Evolutionary conservation across 2,329 filamentous ascomycete species (phyloP).

Genomic region (Laburnicola sp.): DNA sequence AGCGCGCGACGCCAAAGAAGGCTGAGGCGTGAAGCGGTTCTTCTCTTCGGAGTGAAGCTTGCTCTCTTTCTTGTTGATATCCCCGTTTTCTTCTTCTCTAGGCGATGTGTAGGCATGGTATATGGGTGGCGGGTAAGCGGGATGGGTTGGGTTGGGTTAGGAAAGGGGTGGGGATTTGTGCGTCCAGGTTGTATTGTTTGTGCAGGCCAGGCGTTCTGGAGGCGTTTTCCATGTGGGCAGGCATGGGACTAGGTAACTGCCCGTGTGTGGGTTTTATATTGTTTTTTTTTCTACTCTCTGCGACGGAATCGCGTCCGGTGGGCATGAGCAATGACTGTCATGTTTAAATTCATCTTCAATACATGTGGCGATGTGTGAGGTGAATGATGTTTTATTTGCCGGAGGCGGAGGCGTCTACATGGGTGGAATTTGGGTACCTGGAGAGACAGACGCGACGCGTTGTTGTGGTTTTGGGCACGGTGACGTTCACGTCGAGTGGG

Average conservation of each 20-base stretch:
- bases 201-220: not conserved
- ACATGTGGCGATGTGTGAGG: not conserved
- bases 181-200: too few species aligned
- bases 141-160: too few species aligned
- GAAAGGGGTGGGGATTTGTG: too few species aligned
- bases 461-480: constrained; percentile 6
- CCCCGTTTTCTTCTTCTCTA: constrained; percentile 29
- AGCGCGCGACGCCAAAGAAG: constrained; percentile 50
- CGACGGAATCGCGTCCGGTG: not conserved
- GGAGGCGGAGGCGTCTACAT: too few species aligned
- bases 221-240: not conserved
- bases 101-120: constrained; percentile 2
- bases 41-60: constrained; percentile 15
- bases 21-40: constrained; percentile 34
- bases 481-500: not conserved
- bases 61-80: constrained; percentile 35
- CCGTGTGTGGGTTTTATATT: not conserved
- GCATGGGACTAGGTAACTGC: not conserved
- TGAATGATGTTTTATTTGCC: not conserved
- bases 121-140: not conserved
- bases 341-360: constrained; percentile 10
- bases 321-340: constrained; percentile 16
- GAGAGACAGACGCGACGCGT: not conserved
- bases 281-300: not conserved
- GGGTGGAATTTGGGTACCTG: too few species aligned